Evolutionary conservation across 1,139 yeast genomes (phyloP).

Genomic region (Tardiomyces depauwii): DNA sequence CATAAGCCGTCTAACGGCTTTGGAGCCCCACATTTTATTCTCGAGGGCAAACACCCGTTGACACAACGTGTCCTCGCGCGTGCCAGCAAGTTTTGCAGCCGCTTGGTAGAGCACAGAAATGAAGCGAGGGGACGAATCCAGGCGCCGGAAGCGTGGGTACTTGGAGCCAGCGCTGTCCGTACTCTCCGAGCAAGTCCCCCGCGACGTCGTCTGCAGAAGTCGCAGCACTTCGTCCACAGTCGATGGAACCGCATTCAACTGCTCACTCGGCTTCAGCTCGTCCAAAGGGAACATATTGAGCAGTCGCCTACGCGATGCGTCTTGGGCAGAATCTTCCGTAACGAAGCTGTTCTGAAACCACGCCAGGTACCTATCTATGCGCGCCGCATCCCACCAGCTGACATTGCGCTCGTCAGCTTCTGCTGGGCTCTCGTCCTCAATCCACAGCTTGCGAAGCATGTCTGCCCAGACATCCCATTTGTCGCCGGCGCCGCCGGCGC

Average conservation of each 20-base stretch:
- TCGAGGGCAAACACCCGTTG: neutral
- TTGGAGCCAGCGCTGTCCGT: neutral
- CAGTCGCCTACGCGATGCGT: neutral
- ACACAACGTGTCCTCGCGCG: neutral
- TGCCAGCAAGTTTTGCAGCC: neutral
- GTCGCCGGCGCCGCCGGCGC: constrained; percentile 5
- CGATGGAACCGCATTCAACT: neutral
- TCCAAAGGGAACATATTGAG: neutral
- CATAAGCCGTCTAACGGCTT: neutral
- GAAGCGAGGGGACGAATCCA: neutral
- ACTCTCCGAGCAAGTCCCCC: neutral
- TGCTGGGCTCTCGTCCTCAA: constrained; percentile 17
- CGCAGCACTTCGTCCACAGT: neutral
- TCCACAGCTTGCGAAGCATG: constrained; percentile 18
- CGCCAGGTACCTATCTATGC: constrained; percentile 17
- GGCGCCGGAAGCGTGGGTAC: neutral
- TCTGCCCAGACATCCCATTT: constrained; percentile 22
- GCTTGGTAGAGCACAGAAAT: neutral
- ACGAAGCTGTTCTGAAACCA: constrained; percentile 18
- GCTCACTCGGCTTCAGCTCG: neutral
- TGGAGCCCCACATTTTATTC: neutral
- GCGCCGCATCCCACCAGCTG: constrained; percentile 17
- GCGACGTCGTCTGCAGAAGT: neutral
- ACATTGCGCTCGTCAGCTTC: constrained; percentile 15
- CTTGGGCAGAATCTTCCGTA: neutral